Evolutionary conservation across 2,329 filamentous ascomycete species (phyloP), one percentile per base, ranked within the genome.

Genomic region (Coniochaeta sp.): DNA sequence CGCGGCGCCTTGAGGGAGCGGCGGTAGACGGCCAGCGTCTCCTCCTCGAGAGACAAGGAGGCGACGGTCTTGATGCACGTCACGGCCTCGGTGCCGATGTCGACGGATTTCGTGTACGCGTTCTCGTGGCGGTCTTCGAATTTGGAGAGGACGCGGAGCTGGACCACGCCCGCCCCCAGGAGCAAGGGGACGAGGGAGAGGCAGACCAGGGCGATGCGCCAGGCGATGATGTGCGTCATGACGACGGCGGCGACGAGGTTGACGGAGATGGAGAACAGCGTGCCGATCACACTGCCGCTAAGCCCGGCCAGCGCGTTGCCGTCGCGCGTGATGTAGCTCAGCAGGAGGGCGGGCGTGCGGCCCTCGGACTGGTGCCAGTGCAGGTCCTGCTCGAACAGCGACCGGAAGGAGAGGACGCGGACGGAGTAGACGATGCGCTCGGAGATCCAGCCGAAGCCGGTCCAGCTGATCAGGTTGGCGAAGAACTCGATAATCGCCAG

Each of bases 201-300:
- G 51, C 85, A 85, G 3, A 91, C 86, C 13, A 91, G 67, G 0
- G 86, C 86, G 55, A 91, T 88, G 61, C 82, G 86, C 87, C 87
- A 91, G 3, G 84, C 84, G 46, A 91, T 73, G 42, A 89, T 80
- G 55, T 87, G 84, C 0, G 85, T 82, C 9, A 90, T 63, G 27
- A 86, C 79, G 51, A 89, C 82, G 1, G 83, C 85, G 0, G 78
- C 81, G 14, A 89, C 56, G 26, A 89, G 80, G 63, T 87, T 89
- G 55, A 89, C 76, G 3, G 78, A 60, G 20, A 87, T 85, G 0
- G 85, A 84, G 53, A 89, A 81, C n/a, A 87, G 67, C 0, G 82
- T 87, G 6, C 86, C 85, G 49, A 90, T 74, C 35, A 87, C 83
- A 5, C 83, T 86, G 12, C 87, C 86, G 52, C 82, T 87, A 54